Conservation (phyloP, 2,329 filamentous ascomycete genomes). For the Chaetomiaceae sp. region DNA sequence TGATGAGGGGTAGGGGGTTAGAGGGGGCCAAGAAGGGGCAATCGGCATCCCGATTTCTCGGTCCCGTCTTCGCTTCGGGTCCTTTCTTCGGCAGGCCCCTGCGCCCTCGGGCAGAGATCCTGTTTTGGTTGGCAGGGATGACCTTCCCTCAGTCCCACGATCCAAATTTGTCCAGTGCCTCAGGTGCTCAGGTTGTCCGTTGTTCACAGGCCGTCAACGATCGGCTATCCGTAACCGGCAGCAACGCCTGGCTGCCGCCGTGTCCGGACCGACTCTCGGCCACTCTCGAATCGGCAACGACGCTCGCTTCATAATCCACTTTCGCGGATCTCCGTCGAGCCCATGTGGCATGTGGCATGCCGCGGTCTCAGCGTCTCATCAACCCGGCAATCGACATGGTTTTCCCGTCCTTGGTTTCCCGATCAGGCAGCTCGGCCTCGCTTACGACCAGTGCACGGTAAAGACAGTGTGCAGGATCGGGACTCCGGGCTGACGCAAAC, state of each 20-base stretch:
- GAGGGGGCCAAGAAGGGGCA: conserved; percentile 3
- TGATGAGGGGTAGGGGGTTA: conserved; percentile 20
- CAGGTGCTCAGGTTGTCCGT: too few species aligned
- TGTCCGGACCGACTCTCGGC: not conserved
- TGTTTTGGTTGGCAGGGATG: not conserved
- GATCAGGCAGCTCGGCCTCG: not conserved
- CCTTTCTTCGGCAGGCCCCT: not conserved
- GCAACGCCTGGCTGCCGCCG: not conserved
- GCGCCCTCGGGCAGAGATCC: not conserved
- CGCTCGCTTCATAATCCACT: not conserved
- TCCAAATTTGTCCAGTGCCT: not conserved
- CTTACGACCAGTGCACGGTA: not conserved
- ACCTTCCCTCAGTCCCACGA: not conserved
- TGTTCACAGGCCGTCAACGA: too few species aligned
- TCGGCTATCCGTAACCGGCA: not conserved
- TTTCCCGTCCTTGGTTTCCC: not conserved
- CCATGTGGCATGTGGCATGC: not conserved
- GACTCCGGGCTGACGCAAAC: not conserved
- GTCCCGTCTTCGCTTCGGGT: conserved; percentile 4
- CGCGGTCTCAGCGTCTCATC: too few species aligned
- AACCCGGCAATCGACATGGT: too few species aligned
- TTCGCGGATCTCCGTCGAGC: not conserved
- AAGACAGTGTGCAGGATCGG: conserved; percentile 1
- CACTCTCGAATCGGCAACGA: not conserved
- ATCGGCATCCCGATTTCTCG: conserved; percentile 23